Conservation (phyloP, 805 yeast genomes). For the Lipomyces lipofer region DNA sequence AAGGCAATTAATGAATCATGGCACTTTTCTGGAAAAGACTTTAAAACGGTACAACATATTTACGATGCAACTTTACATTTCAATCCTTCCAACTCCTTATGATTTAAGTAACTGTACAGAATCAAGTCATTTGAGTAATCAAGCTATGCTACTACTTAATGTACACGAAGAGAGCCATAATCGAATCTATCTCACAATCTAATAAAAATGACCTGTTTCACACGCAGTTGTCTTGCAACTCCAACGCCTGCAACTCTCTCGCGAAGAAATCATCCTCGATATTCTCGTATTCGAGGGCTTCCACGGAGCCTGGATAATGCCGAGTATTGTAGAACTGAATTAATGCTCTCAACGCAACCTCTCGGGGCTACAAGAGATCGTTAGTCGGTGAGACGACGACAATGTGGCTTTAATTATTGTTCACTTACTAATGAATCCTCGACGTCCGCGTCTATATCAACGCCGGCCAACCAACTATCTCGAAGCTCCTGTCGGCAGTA, state of each 20-base stretch:
- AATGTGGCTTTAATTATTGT: background rate
- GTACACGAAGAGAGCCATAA: too few species aligned
- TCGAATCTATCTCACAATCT: too few species aligned
- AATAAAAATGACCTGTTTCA: too few species aligned
- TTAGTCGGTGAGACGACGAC: background rate
- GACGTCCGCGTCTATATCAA: conserved; percentile 72
- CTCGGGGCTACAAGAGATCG: conserved; percentile 67
- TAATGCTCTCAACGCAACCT: conserved; percentile 75
- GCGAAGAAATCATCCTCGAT: conserved; percentile 44
- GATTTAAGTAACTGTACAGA: too few species aligned
- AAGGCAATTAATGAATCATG: too few species aligned
- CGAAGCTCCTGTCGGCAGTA: conserved; percentile 68
- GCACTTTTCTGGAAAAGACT: too few species aligned
- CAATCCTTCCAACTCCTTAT: too few species aligned
- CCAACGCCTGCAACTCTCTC: conserved; percentile 33
- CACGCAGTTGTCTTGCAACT: conserved; percentile 26
- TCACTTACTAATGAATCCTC: conserved; percentile 41
- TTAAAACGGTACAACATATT: too few species aligned
- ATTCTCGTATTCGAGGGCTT: conserved; percentile 55
- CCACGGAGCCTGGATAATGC: conserved; percentile 55
- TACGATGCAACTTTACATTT: too few species aligned
- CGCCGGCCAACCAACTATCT: conserved; percentile 88
- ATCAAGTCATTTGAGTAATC: too few species aligned
- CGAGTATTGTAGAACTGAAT: conserved; percentile 72
- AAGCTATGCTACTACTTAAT: background rate